Evolutionary conservation across 495 filamentous ascomycete genomes (phyloP).

Genomic region (Acidomyces sp.): DNA sequence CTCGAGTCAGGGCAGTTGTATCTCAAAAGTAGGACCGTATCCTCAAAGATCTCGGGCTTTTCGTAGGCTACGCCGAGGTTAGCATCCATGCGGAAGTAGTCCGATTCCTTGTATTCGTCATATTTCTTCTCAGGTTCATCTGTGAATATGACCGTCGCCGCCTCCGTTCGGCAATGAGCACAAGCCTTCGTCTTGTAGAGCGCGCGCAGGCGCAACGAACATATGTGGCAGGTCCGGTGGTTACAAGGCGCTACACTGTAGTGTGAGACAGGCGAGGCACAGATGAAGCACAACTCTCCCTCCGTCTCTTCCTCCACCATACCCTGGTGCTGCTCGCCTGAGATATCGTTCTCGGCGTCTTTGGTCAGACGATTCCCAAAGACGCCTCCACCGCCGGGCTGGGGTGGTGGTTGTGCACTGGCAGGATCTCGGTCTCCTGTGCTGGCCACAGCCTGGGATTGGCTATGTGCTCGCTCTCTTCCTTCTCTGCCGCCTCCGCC

Average conservation of each 20-base stretch:
- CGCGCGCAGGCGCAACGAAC: constrained; percentile 72
- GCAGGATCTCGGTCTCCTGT: constrained; percentile 13
- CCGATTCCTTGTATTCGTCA: constrained; percentile 59
- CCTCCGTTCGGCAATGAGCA: constrained; percentile 80
- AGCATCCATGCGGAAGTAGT: constrained; percentile 63
- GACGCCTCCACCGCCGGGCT: constrained; percentile 26
- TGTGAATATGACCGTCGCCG: constrained; percentile 81
- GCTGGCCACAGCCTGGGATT: constrained; percentile 1
- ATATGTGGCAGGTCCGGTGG: constrained; percentile 92
- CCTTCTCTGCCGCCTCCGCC: constrained; percentile 10
- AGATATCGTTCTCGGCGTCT: constrained; percentile 25
- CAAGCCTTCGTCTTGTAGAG: constrained; percentile 93
- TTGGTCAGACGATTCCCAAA: constrained; percentile 32
- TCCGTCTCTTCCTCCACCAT: constrained; percentile 17
- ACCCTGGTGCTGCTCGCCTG: constrained; percentile 9
- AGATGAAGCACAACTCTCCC: constrained; percentile 85
- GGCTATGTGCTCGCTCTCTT: constrained; percentile 7
- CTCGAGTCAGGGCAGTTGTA: constrained; percentile 84
- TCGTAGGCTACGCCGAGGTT: constrained; percentile 86
- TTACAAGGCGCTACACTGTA: constrained; percentile 83
- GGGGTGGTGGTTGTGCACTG: constrained; percentile 24
- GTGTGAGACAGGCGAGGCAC: constrained; percentile 74
- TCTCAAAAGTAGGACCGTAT: constrained; percentile 72
- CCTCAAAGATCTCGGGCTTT: constrained; percentile 70
- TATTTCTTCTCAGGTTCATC: constrained; percentile 67